Percentiles rank a stretch among this genome's conserved stretches.
These are phyloP conservation scores for Dalbergia cultrata DNA, from an alignment of 306 rosid species.

Conservation along the genomic window DNA sequence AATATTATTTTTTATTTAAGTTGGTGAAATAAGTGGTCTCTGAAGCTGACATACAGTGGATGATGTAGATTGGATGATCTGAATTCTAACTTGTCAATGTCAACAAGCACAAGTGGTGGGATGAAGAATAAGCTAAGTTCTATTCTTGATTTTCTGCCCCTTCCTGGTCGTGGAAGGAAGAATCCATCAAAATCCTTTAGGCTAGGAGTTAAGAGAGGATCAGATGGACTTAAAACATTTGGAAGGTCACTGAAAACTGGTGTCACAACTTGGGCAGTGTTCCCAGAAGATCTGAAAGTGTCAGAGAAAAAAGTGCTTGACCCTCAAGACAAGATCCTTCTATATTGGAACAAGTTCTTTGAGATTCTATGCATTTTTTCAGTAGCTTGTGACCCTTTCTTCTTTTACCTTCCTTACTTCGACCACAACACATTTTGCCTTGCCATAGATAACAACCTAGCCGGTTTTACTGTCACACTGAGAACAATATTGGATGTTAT, in stretches of 20 bases:
- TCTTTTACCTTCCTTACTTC: conserved; percentile 88
- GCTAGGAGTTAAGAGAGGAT: conserved; percentile 65
- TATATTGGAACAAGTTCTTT: conserved; percentile 82
- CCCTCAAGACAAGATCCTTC: conserved; percentile 84
- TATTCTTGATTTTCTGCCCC: conserved; percentile 57
- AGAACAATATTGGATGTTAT: conserved; percentile 64
- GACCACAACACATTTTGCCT: conserved; percentile 70
- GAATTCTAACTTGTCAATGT: conserved; percentile 57
- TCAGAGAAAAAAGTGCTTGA: conserved; percentile 77
- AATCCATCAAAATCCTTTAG: conserved; percentile 65
- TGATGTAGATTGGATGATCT: conserved; percentile 76
- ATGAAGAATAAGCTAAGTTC: conserved; percentile 63
- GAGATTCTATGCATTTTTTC: conserved; percentile 83
- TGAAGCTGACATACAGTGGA: conserved; percentile 40
- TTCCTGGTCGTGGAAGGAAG: conserved; percentile 53
- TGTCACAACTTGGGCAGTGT: conserved; percentile 66
- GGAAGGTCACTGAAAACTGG: conserved; percentile 76
- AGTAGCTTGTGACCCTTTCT: conserved; percentile 83
- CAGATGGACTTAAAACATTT: conserved; percentile 77
- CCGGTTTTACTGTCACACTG: conserved; percentile 54
- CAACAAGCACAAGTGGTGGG: conserved; percentile 50
- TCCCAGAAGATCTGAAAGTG: conserved; percentile 81
- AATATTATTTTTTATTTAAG: not conserved
- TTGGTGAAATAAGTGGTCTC: conserved; percentile 19
- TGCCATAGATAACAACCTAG: conserved; percentile 71